Evolutionary conservation across 805 yeast genomes (phyloP), one percentile per base, ranked within the genome.

Genomic region (Metschnikowia vanudenii): DNA sequence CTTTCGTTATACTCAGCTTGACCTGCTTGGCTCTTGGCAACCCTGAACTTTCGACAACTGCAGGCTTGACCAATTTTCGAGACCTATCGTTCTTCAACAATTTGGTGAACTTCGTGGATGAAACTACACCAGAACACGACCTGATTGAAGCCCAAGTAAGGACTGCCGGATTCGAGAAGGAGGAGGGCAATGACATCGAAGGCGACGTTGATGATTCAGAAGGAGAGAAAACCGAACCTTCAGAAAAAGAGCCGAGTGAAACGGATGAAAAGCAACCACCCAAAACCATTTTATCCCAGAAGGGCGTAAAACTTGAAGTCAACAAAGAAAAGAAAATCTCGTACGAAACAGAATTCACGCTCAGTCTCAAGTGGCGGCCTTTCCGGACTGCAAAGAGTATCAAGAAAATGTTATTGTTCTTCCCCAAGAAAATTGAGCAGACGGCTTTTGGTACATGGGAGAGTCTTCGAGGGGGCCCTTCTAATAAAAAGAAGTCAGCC

Each of bases 301-400:
- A 17, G 10, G 47, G 47, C 2, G 37, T 45, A 19, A 45, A 35
- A 17, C 32, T 45, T 12, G 47, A 45, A 8, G 40, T 45, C 32
- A 29, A 30, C 39, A 45, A 39, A n/a, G 32, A 40, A 16, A 39
- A 36, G 32, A 32, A 33, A 8, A 20, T 39, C 31, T 19, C 44
- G 9, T 38, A 36, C 24, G 45, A 45, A 10, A 49, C 49, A 10
- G 52, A 47, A 28, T 49, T 49, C 43, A 49, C 40, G n/a, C 41
- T 49, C 24, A 47, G 52, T 34, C 52, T 49, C 35, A 40, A 43
- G 20, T 49, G 52, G 52, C 32, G 52, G 20, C 52, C 52, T 3
- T 33, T 41, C 8, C 30, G 41, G 4, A 49, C 52, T 8, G 47
- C 32, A 11, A 46, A 42, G 16, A 45, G 46, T 35, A 49, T 49